Base-by-base conservation (phyloP, 228 moss, liverwort and hornwort genomes). In the Sphagnum fallax region DNA sequence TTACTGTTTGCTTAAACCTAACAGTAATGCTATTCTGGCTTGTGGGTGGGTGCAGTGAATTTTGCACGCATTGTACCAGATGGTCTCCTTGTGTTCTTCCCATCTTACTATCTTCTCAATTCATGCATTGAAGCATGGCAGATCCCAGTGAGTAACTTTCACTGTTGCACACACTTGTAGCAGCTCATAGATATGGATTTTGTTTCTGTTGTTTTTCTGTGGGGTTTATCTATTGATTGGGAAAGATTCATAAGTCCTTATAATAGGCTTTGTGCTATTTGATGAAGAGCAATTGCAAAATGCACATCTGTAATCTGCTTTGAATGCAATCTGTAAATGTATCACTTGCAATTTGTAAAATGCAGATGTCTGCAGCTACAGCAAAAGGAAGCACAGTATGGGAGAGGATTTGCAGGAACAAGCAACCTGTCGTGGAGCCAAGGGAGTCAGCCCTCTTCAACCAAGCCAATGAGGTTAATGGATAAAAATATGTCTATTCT, bases 41-140 rank as follows among this genome's bases (percentile, higher is more conserved):
- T 32, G 32, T 32, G 32, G 32, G 32, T 32, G 13, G 69, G 62
- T 75, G 84, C 93, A 96, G 98, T 98, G 50, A 98, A 98, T 83
- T 90, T 93, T 82, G 88, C 98, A 65, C 93, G 98, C 49, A 92
- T 98, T 69, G 93, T 98, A 49, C 98, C 98, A 51, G 93, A 98
- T 78, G 98, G 98, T 47, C 73, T 98, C 10, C 93, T 98, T 52
- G 98, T 98, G 51, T 98, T 98, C 74, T 98, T 98, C 65, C 98
- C 98, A 73, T 98, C 98, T 16, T 98, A 98, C 71, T 85, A 92
- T 75, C 93, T 98, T 75, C 93, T 98, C 74, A 98, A 93, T 67
- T 83, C 93, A 61, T 93, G 98, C 81, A 84, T 98, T 71, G 98
- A 98, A 70, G 84, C 93, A 53, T 98, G 98, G 98, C 93, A 98